phyloP scores from a whole-genome alignment of 306 rosid species.

The Abrus precatorius region DNA sequence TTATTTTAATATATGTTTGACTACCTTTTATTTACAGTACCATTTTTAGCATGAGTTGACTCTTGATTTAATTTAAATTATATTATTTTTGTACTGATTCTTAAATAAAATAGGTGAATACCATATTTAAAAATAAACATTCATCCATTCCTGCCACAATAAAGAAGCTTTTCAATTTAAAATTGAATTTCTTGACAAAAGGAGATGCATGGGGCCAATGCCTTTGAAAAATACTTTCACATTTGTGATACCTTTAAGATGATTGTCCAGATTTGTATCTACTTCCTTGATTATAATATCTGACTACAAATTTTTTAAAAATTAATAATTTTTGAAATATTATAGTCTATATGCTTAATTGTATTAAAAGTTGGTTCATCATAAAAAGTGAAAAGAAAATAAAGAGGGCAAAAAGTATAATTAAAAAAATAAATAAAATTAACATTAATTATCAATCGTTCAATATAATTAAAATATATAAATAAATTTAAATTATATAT shows the following conservation, averaged over 20 bases:
- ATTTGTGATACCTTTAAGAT: slow-evolving; percentile 76
- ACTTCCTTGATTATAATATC: slow-evolving; percentile 19
- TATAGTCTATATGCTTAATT: neutral
- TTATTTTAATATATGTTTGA: slow-evolving; percentile 4
- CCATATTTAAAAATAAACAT: slow-evolving; percentile 78
- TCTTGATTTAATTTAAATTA: neutral
- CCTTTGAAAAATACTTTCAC: slow-evolving; percentile 79
- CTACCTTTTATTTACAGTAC: neutral
- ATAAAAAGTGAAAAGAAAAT: neutral
- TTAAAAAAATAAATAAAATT: too few species aligned
- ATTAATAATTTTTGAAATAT: neutral
- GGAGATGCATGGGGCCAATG: slow-evolving; percentile 98
- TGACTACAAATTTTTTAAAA: neutral
- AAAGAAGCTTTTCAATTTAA: slow-evolving; percentile 92
- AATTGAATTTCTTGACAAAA: slow-evolving; percentile 90
- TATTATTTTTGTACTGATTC: slow-evolving; percentile 69
- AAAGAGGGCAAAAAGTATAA: too few species aligned
- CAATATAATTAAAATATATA: too few species aligned
- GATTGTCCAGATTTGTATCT: slow-evolving; percentile 90
- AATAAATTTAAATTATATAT: too few species aligned
- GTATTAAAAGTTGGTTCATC: neutral
- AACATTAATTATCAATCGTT: too few species aligned
- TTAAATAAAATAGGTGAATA: slow-evolving; percentile 81
- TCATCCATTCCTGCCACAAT: slow-evolving; percentile 93
- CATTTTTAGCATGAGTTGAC: slow-evolving; percentile 30